phyloP scores from a whole-genome alignment of 768 basidiomycete species.

The Lactarius pseudohatsudake region DNA sequence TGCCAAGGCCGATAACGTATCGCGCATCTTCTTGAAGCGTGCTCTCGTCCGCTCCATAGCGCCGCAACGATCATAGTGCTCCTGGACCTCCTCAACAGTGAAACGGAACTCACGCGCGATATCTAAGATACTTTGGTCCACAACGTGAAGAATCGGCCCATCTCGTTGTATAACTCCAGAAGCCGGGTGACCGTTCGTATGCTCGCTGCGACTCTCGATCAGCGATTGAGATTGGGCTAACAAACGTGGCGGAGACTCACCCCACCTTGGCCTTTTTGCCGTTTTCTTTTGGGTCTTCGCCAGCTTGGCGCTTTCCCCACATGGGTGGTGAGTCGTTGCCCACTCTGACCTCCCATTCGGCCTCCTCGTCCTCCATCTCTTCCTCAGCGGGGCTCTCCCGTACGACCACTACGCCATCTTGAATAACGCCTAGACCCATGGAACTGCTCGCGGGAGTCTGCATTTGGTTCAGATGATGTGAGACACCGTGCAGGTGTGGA shows the following conservation, averaged over 20 bases:
- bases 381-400: conserved; percentile 56
- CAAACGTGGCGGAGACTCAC: conserved; percentile 36
- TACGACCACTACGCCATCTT: conserved; percentile 32
- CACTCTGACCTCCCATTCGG: conserved; percentile 66
- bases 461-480: conserved; percentile 21
- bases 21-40: conserved; percentile 70
- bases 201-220: conserved; percentile 7
- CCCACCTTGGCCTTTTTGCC: conserved; percentile 46
- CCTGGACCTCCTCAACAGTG: conserved; percentile 73
- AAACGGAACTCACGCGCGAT: conserved; percentile 73
- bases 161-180: conserved; percentile 18
- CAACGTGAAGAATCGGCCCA: conserved; percentile 48
- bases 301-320: conserved; percentile 63
- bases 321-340: conserved; percentile 61
- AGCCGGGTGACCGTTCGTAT: background rate
- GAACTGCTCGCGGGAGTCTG: conserved; percentile 28
- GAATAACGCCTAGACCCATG: conserved; percentile 30
- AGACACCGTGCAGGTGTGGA: conserved; percentile 18
- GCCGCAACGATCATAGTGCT: conserved; percentile 71
- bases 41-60: conserved; percentile 65
- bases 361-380: conserved; percentile 64
- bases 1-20: conserved; percentile 34
- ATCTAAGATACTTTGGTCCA: conserved; percentile 62
- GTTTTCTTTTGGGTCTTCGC: conserved; percentile 38
- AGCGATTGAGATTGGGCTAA: background rate